A percentile compares a stretch with the other conserved stretches of the same genome.
Evolutionary conservation across 2,329 filamentous ascomycete species (phyloP).

Genomic region (Chrysoporthe austroafricana): DNA sequence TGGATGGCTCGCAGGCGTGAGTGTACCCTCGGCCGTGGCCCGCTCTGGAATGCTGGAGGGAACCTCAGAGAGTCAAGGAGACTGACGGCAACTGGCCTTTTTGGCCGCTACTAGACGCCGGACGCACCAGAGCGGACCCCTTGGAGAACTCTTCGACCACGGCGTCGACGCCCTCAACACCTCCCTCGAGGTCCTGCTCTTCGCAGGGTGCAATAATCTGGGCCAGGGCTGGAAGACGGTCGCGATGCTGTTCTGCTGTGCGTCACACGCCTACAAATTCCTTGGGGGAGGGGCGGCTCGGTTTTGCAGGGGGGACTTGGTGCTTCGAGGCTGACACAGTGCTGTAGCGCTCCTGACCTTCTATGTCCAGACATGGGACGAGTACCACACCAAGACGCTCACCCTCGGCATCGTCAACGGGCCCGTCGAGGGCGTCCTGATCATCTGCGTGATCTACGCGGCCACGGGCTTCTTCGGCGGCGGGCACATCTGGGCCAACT

Average conservation of each 20-base stretch:
- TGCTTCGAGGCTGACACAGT: not conserved
- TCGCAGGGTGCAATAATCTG: constrained; percentile 89
- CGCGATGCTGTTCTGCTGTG: constrained; percentile 79
- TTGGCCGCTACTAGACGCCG: constrained; percentile 61
- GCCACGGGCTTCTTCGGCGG: constrained; percentile 85
- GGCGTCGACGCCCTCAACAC: constrained; percentile 97
- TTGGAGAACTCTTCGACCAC: constrained; percentile 97
- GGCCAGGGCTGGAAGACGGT: constrained; percentile 92
- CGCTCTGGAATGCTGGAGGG: too few relatives aligned
- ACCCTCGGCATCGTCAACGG: constrained; percentile 92
- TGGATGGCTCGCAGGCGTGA: constrained; percentile 91
- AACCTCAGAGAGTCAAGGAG: not conserved
- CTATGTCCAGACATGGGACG: constrained; percentile 98
- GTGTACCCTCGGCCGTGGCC: constrained; percentile 40
- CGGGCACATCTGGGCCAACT: constrained; percentile 89
- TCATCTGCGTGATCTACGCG: constrained; percentile 78
- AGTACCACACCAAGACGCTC: constrained; percentile 96
- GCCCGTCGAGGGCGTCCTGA: constrained; percentile 91
- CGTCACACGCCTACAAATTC: constrained; percentile 37
- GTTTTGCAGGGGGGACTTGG: not conserved
- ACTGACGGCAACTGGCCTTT: constrained; percentile 25
- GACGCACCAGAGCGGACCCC: constrained; percentile 87
- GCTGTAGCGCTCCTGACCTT: constrained; percentile 81
- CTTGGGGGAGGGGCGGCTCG: not conserved
- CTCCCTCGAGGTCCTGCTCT: constrained; percentile 88